Evolutionary conservation across 2,329 filamentous ascomycete species (phyloP).

Genomic region (Colletotrichum lupini): DNA sequence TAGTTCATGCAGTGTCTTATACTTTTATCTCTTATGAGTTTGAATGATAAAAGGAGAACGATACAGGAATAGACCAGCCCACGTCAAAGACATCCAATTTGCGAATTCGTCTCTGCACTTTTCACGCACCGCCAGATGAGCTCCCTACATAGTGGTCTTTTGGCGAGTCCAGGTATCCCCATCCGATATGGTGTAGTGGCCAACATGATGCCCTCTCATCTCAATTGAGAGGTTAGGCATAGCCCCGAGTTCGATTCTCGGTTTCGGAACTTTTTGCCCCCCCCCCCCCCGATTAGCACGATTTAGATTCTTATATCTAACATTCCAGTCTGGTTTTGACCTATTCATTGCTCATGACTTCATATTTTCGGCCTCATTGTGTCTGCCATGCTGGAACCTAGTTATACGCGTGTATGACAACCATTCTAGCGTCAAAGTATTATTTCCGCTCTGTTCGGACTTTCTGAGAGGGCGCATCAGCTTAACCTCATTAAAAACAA

Average conservation of each 20-base stretch:
- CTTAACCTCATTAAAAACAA: too few species aligned
- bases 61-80: not conserved
- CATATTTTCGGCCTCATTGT: not conserved
- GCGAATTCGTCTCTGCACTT: not conserved
- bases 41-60: too few species aligned
- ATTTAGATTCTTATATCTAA: too few species aligned
- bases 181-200: slow-evolving; percentile 28
- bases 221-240: slow-evolving; percentile 2
- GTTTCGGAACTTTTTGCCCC: slow-evolving; percentile 3
- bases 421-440: too few species aligned
- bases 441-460: too few species aligned
- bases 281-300: too few species aligned
- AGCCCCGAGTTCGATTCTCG: slow-evolving; percentile 30
- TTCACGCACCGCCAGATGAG: accelerated
- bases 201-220: slow-evolving; percentile 30
- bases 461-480: too few species aligned
- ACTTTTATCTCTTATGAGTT: not conserved
- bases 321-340: too few species aligned
- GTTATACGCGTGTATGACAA: too few species aligned
- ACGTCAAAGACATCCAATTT: not conserved
- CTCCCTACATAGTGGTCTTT: too few species aligned
- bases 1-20: not conserved
- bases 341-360: too few species aligned
- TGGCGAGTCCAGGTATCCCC: accelerated
- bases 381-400: not conserved